phyloP scores from a whole-genome alignment of 2,329 filamentous ascomycete genomes.

The Sordariomycetes sp. region DNA sequence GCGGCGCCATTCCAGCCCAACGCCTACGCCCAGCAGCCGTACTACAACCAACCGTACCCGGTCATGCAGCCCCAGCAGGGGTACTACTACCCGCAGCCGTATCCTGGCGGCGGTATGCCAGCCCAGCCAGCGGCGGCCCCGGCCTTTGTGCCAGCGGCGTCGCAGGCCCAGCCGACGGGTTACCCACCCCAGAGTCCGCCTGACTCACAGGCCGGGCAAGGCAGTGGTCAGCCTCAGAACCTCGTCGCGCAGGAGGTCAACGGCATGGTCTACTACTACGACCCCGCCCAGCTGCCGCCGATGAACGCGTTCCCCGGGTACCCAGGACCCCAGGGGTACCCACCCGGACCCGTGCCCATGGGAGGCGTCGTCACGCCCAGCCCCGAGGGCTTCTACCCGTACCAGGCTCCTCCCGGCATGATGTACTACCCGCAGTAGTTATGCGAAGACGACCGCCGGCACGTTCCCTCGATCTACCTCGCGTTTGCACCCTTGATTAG shows the following conservation, averaged over 20 bases:
- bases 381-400: slow-evolving; percentile 59
- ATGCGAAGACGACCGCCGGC: slow-evolving; percentile 5
- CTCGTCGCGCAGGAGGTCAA: slow-evolving; percentile 77
- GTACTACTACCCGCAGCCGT: slow-evolving; percentile 33
- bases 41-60: slow-evolving; percentile 53
- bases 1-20: slow-evolving; percentile 80
- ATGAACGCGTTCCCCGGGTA: slow-evolving; percentile 33
- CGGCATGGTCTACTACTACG: slow-evolving; percentile 93
- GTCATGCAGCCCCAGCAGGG: slow-evolving; percentile 28
- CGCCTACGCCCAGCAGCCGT: slow-evolving; percentile 45
- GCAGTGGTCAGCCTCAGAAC: slow-evolving; percentile 21
- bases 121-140: slow-evolving; percentile 29
- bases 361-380: slow-evolving; percentile 67
- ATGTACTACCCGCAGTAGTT: slow-evolving; percentile 48
- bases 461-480: background rate
- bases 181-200: slow-evolving; percentile 1
- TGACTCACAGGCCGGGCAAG: slow-evolving; percentile 13
- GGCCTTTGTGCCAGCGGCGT: slow-evolving; percentile 40
- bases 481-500: slow-evolving; percentile 7
- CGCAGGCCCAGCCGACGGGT: slow-evolving; percentile 13
- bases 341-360: slow-evolving; percentile 51
- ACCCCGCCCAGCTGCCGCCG: slow-evolving; percentile 57
- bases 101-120: slow-evolving; percentile 13
- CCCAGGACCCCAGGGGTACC: slow-evolving; percentile 37
- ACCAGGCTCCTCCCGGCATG: slow-evolving; percentile 39